These are phyloP conservation scores for Asterochloris sp. DNA, from an alignment of 139 green algal species.

Conservation along the genomic window DNA sequence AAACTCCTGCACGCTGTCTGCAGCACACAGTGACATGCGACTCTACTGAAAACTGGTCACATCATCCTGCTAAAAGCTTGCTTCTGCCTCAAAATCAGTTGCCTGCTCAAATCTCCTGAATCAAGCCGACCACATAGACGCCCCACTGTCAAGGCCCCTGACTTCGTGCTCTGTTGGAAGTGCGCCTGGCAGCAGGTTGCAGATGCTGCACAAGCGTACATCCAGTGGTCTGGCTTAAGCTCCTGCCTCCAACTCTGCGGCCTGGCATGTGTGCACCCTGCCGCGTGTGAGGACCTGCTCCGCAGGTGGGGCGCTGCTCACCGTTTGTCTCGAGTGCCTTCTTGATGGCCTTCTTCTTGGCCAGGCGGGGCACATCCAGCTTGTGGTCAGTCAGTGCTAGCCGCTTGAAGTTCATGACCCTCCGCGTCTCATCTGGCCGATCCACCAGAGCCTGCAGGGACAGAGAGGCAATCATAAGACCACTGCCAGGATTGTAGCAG, in stretches of 20 bases:
- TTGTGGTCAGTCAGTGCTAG: constrained; percentile 92
- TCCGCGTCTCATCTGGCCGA: constrained; percentile 65
- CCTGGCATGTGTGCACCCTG: not conserved
- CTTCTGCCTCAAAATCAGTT: too few relatives aligned
- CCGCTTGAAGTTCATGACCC: constrained; percentile 88
- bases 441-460: constrained; percentile 87
- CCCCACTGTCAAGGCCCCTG: too few relatives aligned
- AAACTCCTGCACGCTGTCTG: too few relatives aligned
- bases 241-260: too few relatives aligned
- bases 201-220: not conserved
- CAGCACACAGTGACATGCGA: too few relatives aligned
- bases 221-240: not conserved
- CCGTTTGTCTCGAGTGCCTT: constrained; percentile 14
- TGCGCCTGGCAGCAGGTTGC: not conserved
- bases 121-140: too few relatives aligned
- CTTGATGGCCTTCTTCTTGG: constrained; percentile 85
- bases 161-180: not conserved
- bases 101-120: too few relatives aligned
- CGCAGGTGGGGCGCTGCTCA: not conserved
- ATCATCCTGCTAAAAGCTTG: too few relatives aligned
- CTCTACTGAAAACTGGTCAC: too few relatives aligned
- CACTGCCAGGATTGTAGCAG: too few relatives aligned
- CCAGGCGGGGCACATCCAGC: constrained; percentile 84
- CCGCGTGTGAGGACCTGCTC: not conserved
- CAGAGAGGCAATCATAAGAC: not conserved